Percentiles rank a stretch among this genome's conserved stretches.
Evolutionary conservation across 805 yeast species (phyloP).

Genomic region (Cyberlindnera americana): DNA sequence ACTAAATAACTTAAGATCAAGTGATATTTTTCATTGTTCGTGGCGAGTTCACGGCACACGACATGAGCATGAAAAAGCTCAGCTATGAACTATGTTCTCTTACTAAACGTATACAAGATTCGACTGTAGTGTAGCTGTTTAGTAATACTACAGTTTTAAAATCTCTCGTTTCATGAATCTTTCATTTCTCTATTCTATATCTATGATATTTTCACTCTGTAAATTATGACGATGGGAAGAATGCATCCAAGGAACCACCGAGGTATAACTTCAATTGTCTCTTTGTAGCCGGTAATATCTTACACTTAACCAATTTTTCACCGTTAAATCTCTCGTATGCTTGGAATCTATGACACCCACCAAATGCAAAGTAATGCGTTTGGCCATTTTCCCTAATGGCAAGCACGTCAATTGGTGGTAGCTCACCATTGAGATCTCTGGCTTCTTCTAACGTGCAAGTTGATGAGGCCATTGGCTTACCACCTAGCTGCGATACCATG

Average conservation of each 20-base stretch:
- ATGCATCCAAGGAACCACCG: constrained; percentile 60
- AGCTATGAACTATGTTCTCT: too few species aligned
- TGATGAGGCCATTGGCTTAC: constrained; percentile 57
- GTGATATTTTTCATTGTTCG: too few species aligned
- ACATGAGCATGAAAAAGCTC: too few species aligned
- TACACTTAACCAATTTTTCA: constrained; percentile 58
- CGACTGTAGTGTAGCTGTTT: too few species aligned
- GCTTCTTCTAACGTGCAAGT: constrained; percentile 50
- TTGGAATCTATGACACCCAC: constrained; percentile 88
- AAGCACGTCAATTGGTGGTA: constrained; percentile 82
- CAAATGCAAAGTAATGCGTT: constrained; percentile 73
- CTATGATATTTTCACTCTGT: constrained; percentile 1
- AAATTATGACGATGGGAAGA: too few species aligned
- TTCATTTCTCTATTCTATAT: too few species aligned
- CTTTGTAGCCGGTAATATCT: constrained; percentile 71
- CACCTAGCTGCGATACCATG: constrained; percentile 70
- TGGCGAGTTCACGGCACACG: too few species aligned
- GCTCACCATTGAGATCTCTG: constrained; percentile 44
- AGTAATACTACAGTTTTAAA: too few species aligned
- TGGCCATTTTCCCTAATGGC: constrained; percentile 61
- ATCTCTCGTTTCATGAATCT: too few species aligned
- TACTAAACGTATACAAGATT: too few species aligned
- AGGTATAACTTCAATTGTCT: constrained; percentile 63
- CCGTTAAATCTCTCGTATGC: constrained; percentile 63
- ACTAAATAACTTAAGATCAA: too few species aligned